Conservation (phyloP, 768 basidiomycete species). For the Tylopilus sp. region DNA sequence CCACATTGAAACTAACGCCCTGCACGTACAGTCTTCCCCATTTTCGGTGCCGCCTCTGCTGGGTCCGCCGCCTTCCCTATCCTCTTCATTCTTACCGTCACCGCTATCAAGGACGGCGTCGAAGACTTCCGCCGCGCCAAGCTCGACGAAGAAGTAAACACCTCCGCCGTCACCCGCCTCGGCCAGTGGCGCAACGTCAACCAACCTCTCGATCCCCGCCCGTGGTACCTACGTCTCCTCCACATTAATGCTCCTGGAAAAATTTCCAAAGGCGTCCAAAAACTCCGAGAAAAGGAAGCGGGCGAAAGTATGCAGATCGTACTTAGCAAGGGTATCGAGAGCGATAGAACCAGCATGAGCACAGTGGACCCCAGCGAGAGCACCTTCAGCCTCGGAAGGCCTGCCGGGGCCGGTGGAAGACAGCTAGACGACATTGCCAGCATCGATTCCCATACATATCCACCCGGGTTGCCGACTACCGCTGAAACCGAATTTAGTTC, state of each 20-base stretch:
- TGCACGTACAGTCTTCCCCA: slow-evolving; percentile 78
- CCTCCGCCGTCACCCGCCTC: slow-evolving; percentile 86
- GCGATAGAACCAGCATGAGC: slow-evolving; percentile 37
- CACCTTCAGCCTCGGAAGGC: slow-evolving; percentile 37
- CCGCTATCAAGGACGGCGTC: slow-evolving; percentile 92
- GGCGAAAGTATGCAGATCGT: slow-evolving; percentile 62
- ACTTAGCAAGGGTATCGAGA: slow-evolving; percentile 43
- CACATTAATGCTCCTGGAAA: slow-evolving; percentile 67
- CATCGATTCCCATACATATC: slow-evolving; percentile 63
- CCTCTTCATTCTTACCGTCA: slow-evolving; percentile 81
- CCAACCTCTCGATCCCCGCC: slow-evolving; percentile 70
- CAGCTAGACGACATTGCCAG: slow-evolving; percentile 68
- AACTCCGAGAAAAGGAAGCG: slow-evolving; percentile 79
- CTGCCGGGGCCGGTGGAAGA: slow-evolving; percentile 43
- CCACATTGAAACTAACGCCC: slow-evolving; percentile 9
- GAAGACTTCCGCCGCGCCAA: slow-evolving; percentile 91
- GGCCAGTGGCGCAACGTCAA: slow-evolving; percentile 91
- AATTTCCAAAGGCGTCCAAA: slow-evolving; percentile 81
- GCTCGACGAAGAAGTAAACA: slow-evolving; percentile 94
- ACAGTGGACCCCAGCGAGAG: slow-evolving; percentile 44
- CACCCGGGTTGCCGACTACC: slow-evolving; percentile 39
- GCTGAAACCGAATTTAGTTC: slow-evolving; percentile 33
- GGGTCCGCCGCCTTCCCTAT: slow-evolving; percentile 82
- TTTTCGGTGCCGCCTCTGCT: slow-evolving; percentile 87
- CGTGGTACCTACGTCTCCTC: slow-evolving; percentile 72